Base-by-base conservation (phyloP, 1,139 yeast genomes). In the Yamadazyma triangularis region DNA sequence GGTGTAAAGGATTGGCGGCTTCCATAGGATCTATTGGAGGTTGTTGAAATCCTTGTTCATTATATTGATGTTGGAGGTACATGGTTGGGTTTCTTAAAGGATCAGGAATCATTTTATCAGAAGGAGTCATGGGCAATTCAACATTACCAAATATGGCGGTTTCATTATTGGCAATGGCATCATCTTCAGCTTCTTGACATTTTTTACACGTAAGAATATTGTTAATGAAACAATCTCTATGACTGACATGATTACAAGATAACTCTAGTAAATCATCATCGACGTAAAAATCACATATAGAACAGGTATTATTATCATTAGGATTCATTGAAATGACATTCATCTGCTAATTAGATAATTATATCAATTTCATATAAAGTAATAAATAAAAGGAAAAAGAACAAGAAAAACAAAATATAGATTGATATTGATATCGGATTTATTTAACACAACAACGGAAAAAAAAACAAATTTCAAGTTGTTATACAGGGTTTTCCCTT, bases 191-290 rank as follows among this genome's bases (percentile, higher is more conserved):
- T 2, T 28, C 25, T 8, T 34, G 25, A 30, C 54, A 49, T 14
- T 33, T 35, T 18, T 44, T 44, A 34, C 54, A 49, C 7, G 43
- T 46, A 16, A 48, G 40, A n/a, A 42, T 29, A 23, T 42, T 39
- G 20, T 40, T 40, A 18, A 44, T 36, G 28, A 56, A 47, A 34
- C 66, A 60, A 24, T 56, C 56, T 29, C 52, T 45, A 35, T 60
- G 66, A 29, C 60, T 54, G 22, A 40, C 31, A 39, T 60, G 64
- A 9, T 44, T 41, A 33, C 66, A 60, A 4, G 50, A 42, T 25
- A 60, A 43, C 27, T 47, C 51, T 13, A 58, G 33, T n/a, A 51
- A 36, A 11, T 42, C 44, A 26, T 57, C 61, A 7, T 58, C 60
- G 2, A 60, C 40, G 3, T 36, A 40, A 15, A 54, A 61, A n/a